These are phyloP conservation scores for Cladosporium oxysporum DNA, from an alignment of 2,329 filamentous ascomycete genomes.

Conservation along the genomic window DNA sequence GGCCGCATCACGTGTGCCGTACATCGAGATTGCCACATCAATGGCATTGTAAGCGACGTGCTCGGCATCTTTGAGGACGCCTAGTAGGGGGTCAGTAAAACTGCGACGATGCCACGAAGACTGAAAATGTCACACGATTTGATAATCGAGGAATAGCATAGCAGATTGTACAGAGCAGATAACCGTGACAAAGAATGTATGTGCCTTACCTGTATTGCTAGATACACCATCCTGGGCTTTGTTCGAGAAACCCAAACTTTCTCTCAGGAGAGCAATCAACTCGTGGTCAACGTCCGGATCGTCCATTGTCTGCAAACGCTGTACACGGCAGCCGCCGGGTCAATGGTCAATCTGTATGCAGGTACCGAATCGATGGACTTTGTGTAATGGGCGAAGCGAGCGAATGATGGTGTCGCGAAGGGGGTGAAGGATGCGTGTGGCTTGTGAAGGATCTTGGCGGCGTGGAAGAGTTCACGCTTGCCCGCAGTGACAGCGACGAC, in stretches of 20 bases:
- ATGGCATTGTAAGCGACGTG: constrained; percentile 90
- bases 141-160: not conserved
- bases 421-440: constrained; percentile 5
- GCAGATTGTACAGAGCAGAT: not conserved
- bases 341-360: constrained; percentile 8
- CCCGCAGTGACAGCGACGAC: not conserved
- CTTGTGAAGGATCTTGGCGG: constrained; percentile 13
- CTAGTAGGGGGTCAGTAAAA: constrained; percentile 42
- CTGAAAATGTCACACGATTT: not conserved
- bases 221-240: constrained; percentile 30
- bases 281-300: constrained; percentile 91
- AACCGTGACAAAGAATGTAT: not conserved
- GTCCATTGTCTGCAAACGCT: constrained; percentile 61
- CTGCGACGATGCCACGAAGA: not conserved
- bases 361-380: constrained; percentile 7
- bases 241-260: constrained; percentile 62
- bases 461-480: not conserved
- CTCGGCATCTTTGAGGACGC: constrained; percentile 78
- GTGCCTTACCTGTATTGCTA: constrained; percentile 34
- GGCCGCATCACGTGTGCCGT: constrained; percentile 79
- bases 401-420: constrained; percentile 11
- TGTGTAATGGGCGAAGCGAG: constrained; percentile 14
- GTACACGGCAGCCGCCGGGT: not conserved
- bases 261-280: constrained; percentile 79
- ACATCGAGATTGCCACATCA: constrained; percentile 86